Percentiles rank a stretch among this genome's conserved stretches.
Conservation (phyloP, 1,284 basidiomycete genomes). For the Trichosporon coremiiforme region DNA sequence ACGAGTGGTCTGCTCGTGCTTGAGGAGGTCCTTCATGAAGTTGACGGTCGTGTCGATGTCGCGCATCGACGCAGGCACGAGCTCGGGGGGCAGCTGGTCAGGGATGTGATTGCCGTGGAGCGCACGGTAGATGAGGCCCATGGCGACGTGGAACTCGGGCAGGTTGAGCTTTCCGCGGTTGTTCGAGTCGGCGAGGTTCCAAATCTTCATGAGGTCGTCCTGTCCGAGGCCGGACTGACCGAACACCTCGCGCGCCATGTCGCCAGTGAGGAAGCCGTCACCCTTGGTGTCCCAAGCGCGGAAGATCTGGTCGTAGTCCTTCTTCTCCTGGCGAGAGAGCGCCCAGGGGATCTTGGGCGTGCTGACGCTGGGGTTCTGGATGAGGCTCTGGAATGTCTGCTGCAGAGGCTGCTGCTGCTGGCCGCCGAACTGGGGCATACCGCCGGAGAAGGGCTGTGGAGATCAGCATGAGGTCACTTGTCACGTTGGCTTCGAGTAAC, state of each 20-base stretch:
- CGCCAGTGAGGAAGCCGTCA: slow-evolving; percentile 78
- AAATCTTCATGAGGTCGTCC: slow-evolving; percentile 91
- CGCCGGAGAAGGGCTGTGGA: slow-evolving; percentile 47
- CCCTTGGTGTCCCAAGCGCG: slow-evolving; percentile 86
- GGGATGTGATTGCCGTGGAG: slow-evolving; percentile 92
- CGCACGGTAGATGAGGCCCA: slow-evolving; percentile 95
- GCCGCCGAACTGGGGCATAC: slow-evolving; percentile 64
- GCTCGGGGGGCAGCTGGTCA: slow-evolving; percentile 79
- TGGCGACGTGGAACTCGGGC: slow-evolving; percentile 97
- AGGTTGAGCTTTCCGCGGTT: slow-evolving; percentile 92
- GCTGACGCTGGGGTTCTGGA: slow-evolving; percentile 67
- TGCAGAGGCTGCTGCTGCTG: slow-evolving; percentile 58
- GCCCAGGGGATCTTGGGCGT: slow-evolving; percentile 85
- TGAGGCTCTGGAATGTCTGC: slow-evolving; percentile 60
- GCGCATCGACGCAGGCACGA: slow-evolving; percentile 87
- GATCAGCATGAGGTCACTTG: background rate
- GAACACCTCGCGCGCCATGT: slow-evolving; percentile 89
- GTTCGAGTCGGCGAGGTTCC: slow-evolving; percentile 86
- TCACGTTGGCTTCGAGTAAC: slow-evolving; percentile 28
- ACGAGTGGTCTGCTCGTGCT: slow-evolving; percentile 73
- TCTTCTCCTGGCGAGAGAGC: slow-evolving; percentile 86
- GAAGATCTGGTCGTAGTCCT: slow-evolving; percentile 96
- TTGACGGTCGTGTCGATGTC: slow-evolving; percentile 91
- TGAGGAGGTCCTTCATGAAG: slow-evolving; percentile 85
- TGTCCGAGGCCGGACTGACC: slow-evolving; percentile 86